These are phyloP conservation scores for Lineolata rhizophorae DNA, from an alignment of 495 filamentous ascomycete genomes.

Conservation along the genomic window DNA sequence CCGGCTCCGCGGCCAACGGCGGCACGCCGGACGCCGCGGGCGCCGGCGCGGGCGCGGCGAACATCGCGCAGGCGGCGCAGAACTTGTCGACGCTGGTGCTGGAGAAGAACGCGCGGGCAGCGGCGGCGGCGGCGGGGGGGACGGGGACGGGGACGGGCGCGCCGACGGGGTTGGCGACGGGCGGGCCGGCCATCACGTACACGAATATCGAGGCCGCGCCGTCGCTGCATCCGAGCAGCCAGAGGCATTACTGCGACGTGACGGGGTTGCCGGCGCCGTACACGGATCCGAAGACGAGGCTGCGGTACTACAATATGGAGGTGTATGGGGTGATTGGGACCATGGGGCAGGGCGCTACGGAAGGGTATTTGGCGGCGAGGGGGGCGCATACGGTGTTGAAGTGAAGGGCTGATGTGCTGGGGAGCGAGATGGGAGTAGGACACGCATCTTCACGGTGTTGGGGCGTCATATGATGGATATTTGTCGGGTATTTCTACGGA, in stretches of 20 bases:
- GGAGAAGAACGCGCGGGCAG: slow-evolving; percentile 41
- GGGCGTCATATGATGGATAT: not conserved
- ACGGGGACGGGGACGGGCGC: slow-evolving; percentile 3
- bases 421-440: not conserved
- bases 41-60: slow-evolving; percentile 26
- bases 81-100: slow-evolving; percentile 67
- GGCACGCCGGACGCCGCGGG: slow-evolving; percentile 31
- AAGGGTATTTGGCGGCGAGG: slow-evolving; percentile 71
- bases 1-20: slow-evolving; percentile 1
- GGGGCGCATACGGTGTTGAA: slow-evolving; percentile 88
- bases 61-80: slow-evolving; percentile 64
- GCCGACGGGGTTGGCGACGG: slow-evolving; percentile 12
- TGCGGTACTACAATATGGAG: slow-evolving; percentile 79
- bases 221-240: slow-evolving; percentile 46
- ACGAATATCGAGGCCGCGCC: slow-evolving; percentile 89
- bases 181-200: slow-evolving; percentile 62
- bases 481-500: not conserved
- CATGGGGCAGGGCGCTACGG: slow-evolving; percentile 55
- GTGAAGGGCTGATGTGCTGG: slow-evolving; percentile 27
- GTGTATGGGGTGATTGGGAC: slow-evolving; percentile 60
- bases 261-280: slow-evolving; percentile 78
- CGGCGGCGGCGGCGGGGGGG: slow-evolving; percentile 14
- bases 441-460: not conserved
- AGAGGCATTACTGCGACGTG: slow-evolving; percentile 80
- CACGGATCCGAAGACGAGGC: slow-evolving; percentile 75